Conservation (phyloP, 495 filamentous ascomycete species). For the Peziza echinospora region DNA sequence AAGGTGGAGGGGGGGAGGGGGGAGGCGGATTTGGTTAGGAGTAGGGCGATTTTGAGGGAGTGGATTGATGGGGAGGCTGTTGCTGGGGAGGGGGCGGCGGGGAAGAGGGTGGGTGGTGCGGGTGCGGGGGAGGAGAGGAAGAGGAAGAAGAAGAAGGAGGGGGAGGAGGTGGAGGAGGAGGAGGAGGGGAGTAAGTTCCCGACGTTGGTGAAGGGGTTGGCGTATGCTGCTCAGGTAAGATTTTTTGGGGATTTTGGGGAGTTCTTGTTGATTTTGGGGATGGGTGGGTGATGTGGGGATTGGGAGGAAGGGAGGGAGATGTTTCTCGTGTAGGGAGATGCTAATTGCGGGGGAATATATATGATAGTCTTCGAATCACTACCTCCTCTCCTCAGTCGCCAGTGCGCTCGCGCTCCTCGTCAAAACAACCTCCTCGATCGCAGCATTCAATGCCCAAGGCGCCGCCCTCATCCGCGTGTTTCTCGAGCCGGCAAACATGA, state of each 20-base stretch:
- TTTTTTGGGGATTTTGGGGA: not conserved
- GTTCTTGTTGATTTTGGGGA: too few relatives aligned
- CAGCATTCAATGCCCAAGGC: conserved; percentile 11
- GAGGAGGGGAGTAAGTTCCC: conserved; percentile 1
- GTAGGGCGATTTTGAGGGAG: conserved; percentile 13
- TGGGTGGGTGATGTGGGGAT: not conserved
- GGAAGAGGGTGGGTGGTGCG: conserved; percentile 3
- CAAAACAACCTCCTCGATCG: conserved; percentile 17
- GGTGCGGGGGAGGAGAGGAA: conserved; percentile 1
- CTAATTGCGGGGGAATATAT: not conserved
- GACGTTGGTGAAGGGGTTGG: conserved; percentile 16
- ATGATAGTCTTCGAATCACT: conserved; percentile 11
- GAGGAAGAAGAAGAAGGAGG: conserved; percentile 8
- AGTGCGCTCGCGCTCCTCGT: conserved; percentile 11
- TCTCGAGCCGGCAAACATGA: conserved; percentile 12
- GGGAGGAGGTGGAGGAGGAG: conserved; percentile 5
- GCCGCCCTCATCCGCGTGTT: conserved; percentile 11
- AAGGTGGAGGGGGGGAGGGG: conserved; percentile 2
- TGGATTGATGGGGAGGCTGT: conserved; percentile 12
- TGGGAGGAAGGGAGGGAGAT: too few relatives aligned
- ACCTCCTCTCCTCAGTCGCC: conserved; percentile 8
- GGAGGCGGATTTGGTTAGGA: conserved; percentile 4
- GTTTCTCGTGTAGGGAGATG: not conserved
- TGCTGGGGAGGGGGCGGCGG: not conserved
- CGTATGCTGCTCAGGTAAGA: conserved; percentile 17